Evolutionary conservation across 495 filamentous ascomycete species (phyloP).

Genomic region (Pyronema omphalodes): DNA sequence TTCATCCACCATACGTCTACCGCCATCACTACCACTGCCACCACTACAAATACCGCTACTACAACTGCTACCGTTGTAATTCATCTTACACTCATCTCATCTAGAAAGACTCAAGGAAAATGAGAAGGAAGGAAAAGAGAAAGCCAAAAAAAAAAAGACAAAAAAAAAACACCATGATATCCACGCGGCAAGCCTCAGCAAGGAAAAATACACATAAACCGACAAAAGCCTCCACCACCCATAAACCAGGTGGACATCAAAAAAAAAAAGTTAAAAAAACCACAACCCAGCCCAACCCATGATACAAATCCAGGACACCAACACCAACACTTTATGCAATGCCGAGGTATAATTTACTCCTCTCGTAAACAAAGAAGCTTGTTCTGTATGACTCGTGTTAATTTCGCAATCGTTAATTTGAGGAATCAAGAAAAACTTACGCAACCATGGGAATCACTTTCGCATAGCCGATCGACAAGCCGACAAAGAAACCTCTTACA

Average conservation of each 20-base stretch:
- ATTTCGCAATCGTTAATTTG: background rate
- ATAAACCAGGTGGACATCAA: background rate
- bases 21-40: too few relatives aligned
- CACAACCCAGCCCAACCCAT: background rate
- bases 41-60: too few relatives aligned
- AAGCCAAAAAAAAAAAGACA: too few relatives aligned
- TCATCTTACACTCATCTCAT: too few relatives aligned
- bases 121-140: too few relatives aligned
- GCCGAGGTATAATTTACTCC: constrained; percentile 52
- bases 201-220: too few relatives aligned
- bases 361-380: constrained; percentile 56
- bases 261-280: background rate
- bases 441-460: constrained; percentile 88
- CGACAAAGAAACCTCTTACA: constrained; percentile 72
- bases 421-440: constrained; percentile 38
- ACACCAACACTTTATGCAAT: constrained; percentile 33
- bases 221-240: too few relatives aligned
- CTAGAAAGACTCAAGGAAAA: too few relatives aligned
- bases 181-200: too few relatives aligned
- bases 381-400: constrained; percentile 7
- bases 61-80: too few relatives aligned
- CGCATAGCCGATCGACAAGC: constrained; percentile 81
- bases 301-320: background rate
- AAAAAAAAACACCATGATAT: too few relatives aligned
- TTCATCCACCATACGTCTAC: too few relatives aligned